Conservation (phyloP, 2,329 filamentous ascomycete genomes). For the Aspergillus novofumigatus region DNA sequence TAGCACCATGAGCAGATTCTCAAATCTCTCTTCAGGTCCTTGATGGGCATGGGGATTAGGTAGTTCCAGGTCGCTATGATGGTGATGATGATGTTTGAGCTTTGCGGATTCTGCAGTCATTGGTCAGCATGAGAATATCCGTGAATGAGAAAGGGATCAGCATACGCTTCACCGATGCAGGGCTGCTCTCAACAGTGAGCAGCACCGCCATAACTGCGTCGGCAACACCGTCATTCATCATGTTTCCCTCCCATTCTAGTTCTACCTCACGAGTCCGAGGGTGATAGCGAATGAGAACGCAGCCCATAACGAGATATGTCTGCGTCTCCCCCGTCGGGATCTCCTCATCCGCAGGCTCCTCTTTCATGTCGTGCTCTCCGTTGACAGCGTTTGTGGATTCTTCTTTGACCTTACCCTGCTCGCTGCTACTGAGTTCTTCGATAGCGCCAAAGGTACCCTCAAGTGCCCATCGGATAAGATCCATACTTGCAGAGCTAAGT, state of each 20-base stretch:
- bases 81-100: constrained; percentile 54
- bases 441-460: constrained; percentile 91
- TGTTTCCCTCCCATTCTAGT: constrained; percentile 95
- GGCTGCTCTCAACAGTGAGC: constrained; percentile 86
- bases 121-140: constrained; percentile 13
- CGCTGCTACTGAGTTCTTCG: constrained; percentile 47
- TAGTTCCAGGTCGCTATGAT: constrained; percentile 40
- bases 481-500: constrained; percentile 80
- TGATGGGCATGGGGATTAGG: constrained; percentile 72
- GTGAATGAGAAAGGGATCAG: constrained; percentile 13
- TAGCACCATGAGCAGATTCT: constrained; percentile 88
- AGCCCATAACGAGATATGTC: constrained; percentile 76
- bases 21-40: constrained; percentile 70
- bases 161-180: constrained; percentile 87
- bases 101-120: constrained; percentile 52
- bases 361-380: constrained; percentile 28
- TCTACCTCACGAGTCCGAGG: constrained; percentile 72
- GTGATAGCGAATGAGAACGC: constrained; percentile 74
- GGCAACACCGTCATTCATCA: constrained; percentile 96
- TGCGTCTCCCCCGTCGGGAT: constrained; percentile 34
- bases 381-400: constrained; percentile 28
- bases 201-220: constrained; percentile 93
- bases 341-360: constrained; percentile 45
- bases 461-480: constrained; percentile 88
- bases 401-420: constrained; percentile 19